A percentile compares a stretch with the other conserved stretches of the same genome.
Evolutionary conservation across 2,329 filamentous ascomycete genomes (phyloP).

Genomic region (Aspergillus sp.): DNA sequence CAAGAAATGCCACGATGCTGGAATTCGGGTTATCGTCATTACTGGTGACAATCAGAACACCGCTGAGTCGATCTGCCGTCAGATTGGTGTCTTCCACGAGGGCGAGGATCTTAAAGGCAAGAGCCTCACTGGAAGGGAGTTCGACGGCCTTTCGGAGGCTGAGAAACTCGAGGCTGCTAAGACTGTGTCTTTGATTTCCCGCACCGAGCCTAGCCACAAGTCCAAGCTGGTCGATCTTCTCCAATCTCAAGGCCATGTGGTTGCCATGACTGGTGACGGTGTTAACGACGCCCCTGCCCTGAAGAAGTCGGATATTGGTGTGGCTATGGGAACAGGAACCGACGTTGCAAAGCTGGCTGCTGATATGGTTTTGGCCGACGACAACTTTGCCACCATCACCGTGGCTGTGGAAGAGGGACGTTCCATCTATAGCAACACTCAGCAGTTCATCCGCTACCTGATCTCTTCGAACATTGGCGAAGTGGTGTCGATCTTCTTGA

Average conservation of each 20-base stretch:
- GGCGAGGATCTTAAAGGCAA: conserved; percentile 84
- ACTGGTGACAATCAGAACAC: conserved; percentile 98
- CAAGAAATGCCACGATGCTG: conserved; percentile 83
- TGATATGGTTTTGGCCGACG: conserved; percentile 97
- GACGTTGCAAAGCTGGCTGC: conserved; percentile 95
- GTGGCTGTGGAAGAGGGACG: conserved; percentile 94
- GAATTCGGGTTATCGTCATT: conserved; percentile 96
- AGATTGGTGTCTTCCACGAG: conserved; percentile 88
- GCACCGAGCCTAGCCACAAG: conserved; percentile 94
- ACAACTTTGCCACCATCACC: conserved; percentile 98
- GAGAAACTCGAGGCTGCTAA: conserved; percentile 85
- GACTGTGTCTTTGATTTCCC: conserved; percentile 87
- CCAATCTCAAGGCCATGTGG: conserved; percentile 88
- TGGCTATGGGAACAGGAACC: conserved; percentile 97
- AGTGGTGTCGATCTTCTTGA: conserved; percentile 98
- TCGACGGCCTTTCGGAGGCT: conserved; percentile 76
- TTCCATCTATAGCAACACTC: conserved; percentile 99
- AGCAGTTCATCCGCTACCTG: conserved; percentile 98
- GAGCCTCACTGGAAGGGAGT: conserved; percentile 93
- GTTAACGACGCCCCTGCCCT: conserved; percentile 97
- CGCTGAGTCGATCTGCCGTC: conserved; percentile 93
- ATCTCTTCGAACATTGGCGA: conserved; percentile 99
- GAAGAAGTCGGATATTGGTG: conserved; percentile 98
- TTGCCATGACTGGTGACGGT: conserved; percentile 98
- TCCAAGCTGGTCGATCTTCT: conserved; percentile 96